These are phyloP conservation scores for Zoysia pacifica DNA, from an alignment of 176 grass and related monocot species.

Conservation along the genomic window DNA sequence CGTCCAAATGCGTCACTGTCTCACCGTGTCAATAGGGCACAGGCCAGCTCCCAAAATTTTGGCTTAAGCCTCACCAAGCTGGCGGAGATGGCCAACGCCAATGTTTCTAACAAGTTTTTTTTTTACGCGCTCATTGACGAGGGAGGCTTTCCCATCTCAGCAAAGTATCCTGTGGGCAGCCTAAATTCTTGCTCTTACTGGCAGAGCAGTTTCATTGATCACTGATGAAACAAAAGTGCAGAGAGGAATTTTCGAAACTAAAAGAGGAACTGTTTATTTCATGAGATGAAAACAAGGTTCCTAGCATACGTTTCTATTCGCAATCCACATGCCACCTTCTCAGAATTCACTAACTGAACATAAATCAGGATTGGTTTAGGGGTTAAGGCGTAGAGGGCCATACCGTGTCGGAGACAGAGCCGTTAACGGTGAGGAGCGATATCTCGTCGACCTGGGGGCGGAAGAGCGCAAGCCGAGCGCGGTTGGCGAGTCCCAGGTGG, in stretches of 20 bases:
- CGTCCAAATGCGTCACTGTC: constrained; percentile 26
- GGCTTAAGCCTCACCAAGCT: constrained; percentile 11
- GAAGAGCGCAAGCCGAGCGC: constrained; percentile 58
- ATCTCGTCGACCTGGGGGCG: constrained; percentile 96
- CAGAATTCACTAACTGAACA: not conserved
- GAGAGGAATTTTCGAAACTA: not conserved
- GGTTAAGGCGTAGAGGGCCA: not conserved
- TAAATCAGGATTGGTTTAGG: not conserved
- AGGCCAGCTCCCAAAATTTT: constrained; percentile 35
- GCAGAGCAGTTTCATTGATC: not conserved
- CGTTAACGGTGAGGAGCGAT: constrained; percentile 84
- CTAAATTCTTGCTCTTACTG: not conserved
- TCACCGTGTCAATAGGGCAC: constrained; percentile 17
- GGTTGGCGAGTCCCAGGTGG: constrained; percentile 49
- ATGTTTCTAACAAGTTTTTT: not conserved
- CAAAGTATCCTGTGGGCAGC: not conserved
- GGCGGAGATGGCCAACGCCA: not conserved
- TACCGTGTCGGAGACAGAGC: constrained; percentile 43
- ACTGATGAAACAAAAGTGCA: not conserved
- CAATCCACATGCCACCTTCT: not conserved
- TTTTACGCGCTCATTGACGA: not conserved
- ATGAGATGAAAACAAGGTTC: constrained; percentile 15
- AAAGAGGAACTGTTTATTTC: not conserved
- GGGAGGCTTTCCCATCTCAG: not conserved
- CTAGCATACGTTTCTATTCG: not conserved